Evolutionary conservation across 2,329 filamentous ascomycete species (phyloP), one percentile per base, ranked within the genome.

Genomic region (Plectosphaerella plurivora): DNA sequence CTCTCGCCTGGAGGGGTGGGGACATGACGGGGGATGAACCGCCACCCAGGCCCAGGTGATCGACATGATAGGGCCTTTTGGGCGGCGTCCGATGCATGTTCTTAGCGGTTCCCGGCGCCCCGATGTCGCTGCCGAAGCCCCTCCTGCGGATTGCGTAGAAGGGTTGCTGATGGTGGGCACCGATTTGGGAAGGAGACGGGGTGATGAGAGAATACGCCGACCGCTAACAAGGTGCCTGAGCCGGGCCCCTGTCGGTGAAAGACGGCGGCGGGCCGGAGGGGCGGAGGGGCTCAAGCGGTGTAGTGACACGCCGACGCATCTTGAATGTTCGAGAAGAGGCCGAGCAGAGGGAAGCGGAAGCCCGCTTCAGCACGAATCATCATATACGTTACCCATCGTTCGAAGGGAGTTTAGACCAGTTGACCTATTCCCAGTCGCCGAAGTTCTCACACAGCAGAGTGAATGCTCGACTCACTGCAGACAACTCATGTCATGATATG

Each of bases 321-420:
- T 45, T 60, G 56, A 55, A 60, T 63, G 55, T 52, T 44, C 55
- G 53, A 8, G 11, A 9, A 33, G 7, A 4, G 8, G 28, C 28
- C 28, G 28, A 33, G 11, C 9, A 2, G 3, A 12, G 28, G 8
- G 28, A 12, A 12, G 28, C 22, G 22, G 22, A 22, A 22, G 5
- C 3, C 22, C 22, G 22, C 22, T 22, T 22, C 22, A 22, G 22
- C 22, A 3, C 22, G 22, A 22, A 22, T 22, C 22, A 22, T 5
- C 22, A 22, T 22, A 22, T 22, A 5, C 22, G 3, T 22, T 22
- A 5, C 22, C 5, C 22, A 22, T 22, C 5, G 22, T 3, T 22
- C 22, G 22, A 22, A 22, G 5, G 22, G 22, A 22, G 22, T 22
- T 22, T 3, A 5, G 5, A 22, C 22, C 22, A 3, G 22, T 5